Percentiles rank a stretch among this genome's conserved stretches.
Conservation (phyloP, 108 stramenopile genomes). For the Discostella pseudostelligera region DNA sequence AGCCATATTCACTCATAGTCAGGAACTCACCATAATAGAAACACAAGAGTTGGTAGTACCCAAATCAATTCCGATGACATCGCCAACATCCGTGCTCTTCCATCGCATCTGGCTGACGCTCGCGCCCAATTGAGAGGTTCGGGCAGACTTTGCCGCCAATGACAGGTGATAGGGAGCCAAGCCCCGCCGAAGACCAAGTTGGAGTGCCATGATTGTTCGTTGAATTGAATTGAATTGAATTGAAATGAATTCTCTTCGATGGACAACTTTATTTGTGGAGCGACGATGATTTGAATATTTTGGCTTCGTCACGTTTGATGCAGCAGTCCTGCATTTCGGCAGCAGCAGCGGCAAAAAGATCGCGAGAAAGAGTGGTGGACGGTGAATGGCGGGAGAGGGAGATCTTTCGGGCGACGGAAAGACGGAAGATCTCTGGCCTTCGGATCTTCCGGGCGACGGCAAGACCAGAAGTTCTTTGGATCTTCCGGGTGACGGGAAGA, state of each 20-base stretch:
- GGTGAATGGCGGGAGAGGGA: background rate
- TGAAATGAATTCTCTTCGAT: constrained; percentile 2
- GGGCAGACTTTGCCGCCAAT: background rate
- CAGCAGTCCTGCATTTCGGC: constrained; percentile 26
- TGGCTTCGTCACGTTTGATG: background rate
- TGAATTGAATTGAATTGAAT: constrained; percentile 3
- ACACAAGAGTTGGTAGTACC: constrained; percentile 99
- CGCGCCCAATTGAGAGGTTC: no score
- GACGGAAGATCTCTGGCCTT: constrained; percentile 11
- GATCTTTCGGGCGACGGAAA: background rate
- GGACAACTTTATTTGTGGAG: no score
- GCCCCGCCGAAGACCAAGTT: constrained; percentile 39
- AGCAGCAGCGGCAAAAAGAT: no score
- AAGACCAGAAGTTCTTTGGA: constrained; percentile 18
- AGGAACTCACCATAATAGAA: constrained; percentile 96
- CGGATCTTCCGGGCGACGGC: background rate
- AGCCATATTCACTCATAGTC: no score
- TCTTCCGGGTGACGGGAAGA: no score
- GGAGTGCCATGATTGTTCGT: constrained; percentile 32
- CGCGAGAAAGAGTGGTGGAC: no score
- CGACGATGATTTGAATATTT: no score
- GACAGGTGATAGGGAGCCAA: constrained; percentile 9
- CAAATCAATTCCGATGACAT: constrained; percentile 99
- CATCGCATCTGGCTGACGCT: constrained; percentile 12
- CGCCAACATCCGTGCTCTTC: constrained; percentile 80